Evolutionary conservation across 139 green algal species (phyloP).

Genomic region (Spirogloea muscicola): DNA sequence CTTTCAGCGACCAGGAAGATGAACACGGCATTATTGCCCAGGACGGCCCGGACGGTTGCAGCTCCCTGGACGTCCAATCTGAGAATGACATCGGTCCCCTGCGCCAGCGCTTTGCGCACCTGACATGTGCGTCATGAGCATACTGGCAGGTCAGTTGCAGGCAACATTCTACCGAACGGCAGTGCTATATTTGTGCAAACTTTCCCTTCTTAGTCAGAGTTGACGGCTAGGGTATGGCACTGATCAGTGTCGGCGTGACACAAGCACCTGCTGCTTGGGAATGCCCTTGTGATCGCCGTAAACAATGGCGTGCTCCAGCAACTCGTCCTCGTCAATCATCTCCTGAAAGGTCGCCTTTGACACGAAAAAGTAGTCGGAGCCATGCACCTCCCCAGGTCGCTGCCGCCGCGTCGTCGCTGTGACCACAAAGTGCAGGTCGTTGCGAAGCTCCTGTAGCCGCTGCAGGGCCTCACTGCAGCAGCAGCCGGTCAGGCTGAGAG

Average conservation of each 20-base stretch:
- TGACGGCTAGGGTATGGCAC: too few relatives aligned
- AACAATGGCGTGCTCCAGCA: constrained; percentile 91
- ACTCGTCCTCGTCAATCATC: constrained; percentile 71
- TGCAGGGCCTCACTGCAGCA: constrained; percentile 5
- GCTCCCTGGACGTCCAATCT: constrained; percentile 90
- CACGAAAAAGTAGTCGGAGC: constrained; percentile 93
- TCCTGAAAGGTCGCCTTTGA: constrained; percentile 73
- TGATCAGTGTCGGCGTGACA: too few relatives aligned
- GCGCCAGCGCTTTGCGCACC: constrained; percentile 57
- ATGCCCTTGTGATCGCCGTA: constrained; percentile 98
- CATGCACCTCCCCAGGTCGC: constrained; percentile 76
- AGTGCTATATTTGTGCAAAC: too few relatives aligned
- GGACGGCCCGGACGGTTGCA: constrained; percentile 62
- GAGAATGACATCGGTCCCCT: constrained; percentile 82
- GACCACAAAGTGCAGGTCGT: constrained; percentile 89
- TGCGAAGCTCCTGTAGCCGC: constrained; percentile 47
- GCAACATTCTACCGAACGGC: too few relatives aligned
- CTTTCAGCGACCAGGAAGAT: constrained; percentile 85
- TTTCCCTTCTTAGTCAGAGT: too few relatives aligned
- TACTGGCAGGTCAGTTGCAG: too few relatives aligned
- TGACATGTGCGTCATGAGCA: too few relatives aligned
- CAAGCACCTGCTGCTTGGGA: constrained; percentile 54
- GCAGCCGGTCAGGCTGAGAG: background rate
- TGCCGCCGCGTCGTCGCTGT: constrained; percentile 82
- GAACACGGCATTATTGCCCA: constrained; percentile 73